Evolutionary conservation across 208 protist genomes (phyloP), one percentile per base, ranked within the genome.

Genomic region (Endotrypanum monterogeii): DNA sequence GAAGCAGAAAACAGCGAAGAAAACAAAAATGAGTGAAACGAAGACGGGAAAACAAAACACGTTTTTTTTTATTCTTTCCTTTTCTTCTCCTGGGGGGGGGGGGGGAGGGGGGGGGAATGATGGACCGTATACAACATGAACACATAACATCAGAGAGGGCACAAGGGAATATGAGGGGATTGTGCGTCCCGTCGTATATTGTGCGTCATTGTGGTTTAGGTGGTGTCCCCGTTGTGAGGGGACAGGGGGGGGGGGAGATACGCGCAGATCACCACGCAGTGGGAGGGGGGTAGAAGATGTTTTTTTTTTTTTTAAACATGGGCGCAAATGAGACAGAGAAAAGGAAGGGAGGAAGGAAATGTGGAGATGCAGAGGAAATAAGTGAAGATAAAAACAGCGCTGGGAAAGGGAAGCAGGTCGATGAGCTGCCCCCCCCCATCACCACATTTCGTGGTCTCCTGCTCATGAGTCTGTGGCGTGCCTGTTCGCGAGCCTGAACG

Each of bases 1-100:
- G 32, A 75, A 51, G 32, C n/a, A n/a, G n/a, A n/a, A n/a, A n/a
- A n/a, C n/a, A n/a, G n/a, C n/a, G n/a, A n/a, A n/a, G n/a, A n/a
- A n/a, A n/a, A n/a, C n/a, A n/a, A n/a, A 67, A 6, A 48, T 23
- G 28, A 23, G 71, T 67, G 18, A 71, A 77, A 74, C n/a, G n/a
- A n/a, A n/a, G n/a, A n/a, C n/a, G 67, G 8, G 39, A 66, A 66
- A 16, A 7, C 14, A 20, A 25, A 12, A 18, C 23, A 44, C 23
- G 14, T 39, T 18, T 4, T 16, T 55, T 3, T 61, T 18, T 30
- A 60, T 32, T 8, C 54, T 28, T 12, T 4, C 25, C n/a, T 23
- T 5, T 9, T 28, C 14, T 51, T 18, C 48, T 51, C 18, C 23
- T 25, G 14, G 18, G 23, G 51, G 20, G 3, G 8, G 51, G 51